These are phyloP conservation scores for Aspergillus sp. DNA, from an alignment of 2,329 filamentous ascomycete species.

Conservation along the genomic window DNA sequence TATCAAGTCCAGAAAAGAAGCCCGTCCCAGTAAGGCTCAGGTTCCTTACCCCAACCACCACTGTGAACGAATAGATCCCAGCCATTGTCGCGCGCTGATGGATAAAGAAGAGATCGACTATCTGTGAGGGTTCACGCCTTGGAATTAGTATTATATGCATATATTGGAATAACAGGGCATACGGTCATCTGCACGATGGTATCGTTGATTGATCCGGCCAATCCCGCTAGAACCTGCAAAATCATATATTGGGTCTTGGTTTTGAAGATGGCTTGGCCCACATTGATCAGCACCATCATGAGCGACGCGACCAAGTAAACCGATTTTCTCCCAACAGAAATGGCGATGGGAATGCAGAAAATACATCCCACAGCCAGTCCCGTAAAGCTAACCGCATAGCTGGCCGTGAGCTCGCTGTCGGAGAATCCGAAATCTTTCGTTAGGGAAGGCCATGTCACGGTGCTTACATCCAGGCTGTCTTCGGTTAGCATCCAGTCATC, in stretches of 20 bases:
- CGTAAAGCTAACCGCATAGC: conserved; percentile 4
- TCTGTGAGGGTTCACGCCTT: background rate
- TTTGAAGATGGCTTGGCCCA: background rate
- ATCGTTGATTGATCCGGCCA: conserved; percentile 7
- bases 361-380: conserved; percentile 8
- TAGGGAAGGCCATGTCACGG: conserved; percentile 4
- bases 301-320: conserved; percentile 3
- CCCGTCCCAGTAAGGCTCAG: background rate
- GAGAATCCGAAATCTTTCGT: conserved; percentile 5
- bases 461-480: conserved; percentile 5
- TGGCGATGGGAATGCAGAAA: conserved; percentile 8
- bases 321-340: conserved; percentile 5
- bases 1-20: too few species aligned
- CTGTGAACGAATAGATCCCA: conserved; percentile 3
- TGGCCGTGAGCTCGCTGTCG: conserved; percentile 4
- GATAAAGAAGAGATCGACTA: conserved; percentile 10
- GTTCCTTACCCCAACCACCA: background rate
- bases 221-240: conserved; percentile 3
- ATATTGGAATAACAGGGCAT: background rate
- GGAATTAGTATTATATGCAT: background rate
- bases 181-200: conserved; percentile 9
- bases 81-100: conserved; percentile 8
- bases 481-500: background rate
- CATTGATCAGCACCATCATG: conserved; percentile 3
- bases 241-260: conserved; percentile 4